phyloP scores from a whole-genome alignment of 179 eudicot genomes.

The Beta corolliflora region DNA sequence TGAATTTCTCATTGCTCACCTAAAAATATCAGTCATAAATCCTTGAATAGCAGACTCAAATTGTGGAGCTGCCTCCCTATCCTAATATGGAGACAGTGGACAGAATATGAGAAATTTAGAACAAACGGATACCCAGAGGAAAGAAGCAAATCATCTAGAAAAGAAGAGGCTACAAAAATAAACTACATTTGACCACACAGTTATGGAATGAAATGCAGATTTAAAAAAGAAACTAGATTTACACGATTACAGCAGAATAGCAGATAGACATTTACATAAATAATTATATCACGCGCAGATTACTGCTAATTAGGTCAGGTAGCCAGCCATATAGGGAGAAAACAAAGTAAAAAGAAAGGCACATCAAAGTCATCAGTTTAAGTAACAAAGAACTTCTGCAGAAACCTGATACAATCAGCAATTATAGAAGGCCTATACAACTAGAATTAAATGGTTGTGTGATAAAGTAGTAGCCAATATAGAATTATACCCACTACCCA shows the following conservation, averaged over 20 bases:
- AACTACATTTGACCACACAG: background rate
- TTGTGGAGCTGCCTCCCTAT: constrained; percentile 56
- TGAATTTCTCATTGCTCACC: constrained; percentile 43
- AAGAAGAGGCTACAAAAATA: background rate
- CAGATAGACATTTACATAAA: too few relatives aligned
- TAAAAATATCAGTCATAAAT: constrained; percentile 72
- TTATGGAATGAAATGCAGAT: background rate
- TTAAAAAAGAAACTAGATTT: too few relatives aligned
- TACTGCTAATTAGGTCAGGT: background rate
- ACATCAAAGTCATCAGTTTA: background rate
- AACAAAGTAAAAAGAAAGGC: background rate
- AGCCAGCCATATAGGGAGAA: background rate
- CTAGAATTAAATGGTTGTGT: background rate
- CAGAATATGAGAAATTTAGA: background rate
- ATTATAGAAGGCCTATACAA: background rate
- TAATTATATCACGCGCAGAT: background rate
- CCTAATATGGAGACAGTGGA: constrained; percentile 33
- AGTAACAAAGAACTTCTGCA: background rate
- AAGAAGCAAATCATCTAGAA: background rate
- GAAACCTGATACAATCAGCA: background rate
- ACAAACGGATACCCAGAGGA: background rate
- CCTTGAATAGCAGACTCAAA: constrained; percentile 67
- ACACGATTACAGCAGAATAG: background rate
- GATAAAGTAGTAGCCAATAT: background rate
- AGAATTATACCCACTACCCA: background rate